Percentiles rank a stretch among this genome's conserved stretches.
phyloP scores from a whole-genome alignment of 108 stramenopile species.

The Nitzschia sp. region DNA sequence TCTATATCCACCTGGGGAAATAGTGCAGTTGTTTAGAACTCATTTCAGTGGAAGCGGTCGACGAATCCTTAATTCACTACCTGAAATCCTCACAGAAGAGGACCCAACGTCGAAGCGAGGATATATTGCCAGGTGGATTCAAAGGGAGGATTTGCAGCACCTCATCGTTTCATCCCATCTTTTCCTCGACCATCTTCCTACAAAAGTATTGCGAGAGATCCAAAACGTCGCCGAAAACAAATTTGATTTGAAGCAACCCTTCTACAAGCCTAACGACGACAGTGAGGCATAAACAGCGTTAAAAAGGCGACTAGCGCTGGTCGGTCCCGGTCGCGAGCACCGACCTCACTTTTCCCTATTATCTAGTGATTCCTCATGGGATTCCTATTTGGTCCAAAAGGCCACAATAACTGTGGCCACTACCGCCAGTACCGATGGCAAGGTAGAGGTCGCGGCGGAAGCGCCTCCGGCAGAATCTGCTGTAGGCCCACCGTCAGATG shows the following conservation, averaged over 20 bases:
- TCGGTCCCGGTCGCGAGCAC: no score
- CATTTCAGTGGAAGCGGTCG: not conserved
- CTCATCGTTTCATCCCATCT: slow-evolving; percentile 70
- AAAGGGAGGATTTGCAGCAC: slow-evolving; percentile 69
- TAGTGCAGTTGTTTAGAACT: slow-evolving; percentile 70
- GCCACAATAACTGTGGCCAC: not conserved
- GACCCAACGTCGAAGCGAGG: slow-evolving; percentile 8
- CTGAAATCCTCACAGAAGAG: not conserved
- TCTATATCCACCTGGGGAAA: slow-evolving; percentile 70
- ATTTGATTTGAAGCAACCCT: slow-evolving; percentile 15
- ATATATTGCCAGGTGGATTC: slow-evolving; percentile 60
- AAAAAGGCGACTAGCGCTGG: no score
- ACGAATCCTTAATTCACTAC: not conserved
- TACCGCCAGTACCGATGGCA: not conserved
- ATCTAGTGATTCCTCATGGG: no score
- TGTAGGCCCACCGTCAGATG: not conserved
- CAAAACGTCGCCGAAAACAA: slow-evolving; percentile 44
- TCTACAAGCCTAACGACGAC: slow-evolving; percentile 5
- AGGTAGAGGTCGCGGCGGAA: not conserved
- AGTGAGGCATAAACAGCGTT: not conserved
- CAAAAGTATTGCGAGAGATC: slow-evolving; percentile 51
- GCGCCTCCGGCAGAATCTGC: no score
- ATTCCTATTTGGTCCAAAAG: no score
- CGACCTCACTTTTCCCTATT: no score
- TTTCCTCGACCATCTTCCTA: slow-evolving; percentile 71